Evolutionary conservation across 2,329 filamentous ascomycete genomes (phyloP).

Genomic region (Orbilia oligospora): DNA sequence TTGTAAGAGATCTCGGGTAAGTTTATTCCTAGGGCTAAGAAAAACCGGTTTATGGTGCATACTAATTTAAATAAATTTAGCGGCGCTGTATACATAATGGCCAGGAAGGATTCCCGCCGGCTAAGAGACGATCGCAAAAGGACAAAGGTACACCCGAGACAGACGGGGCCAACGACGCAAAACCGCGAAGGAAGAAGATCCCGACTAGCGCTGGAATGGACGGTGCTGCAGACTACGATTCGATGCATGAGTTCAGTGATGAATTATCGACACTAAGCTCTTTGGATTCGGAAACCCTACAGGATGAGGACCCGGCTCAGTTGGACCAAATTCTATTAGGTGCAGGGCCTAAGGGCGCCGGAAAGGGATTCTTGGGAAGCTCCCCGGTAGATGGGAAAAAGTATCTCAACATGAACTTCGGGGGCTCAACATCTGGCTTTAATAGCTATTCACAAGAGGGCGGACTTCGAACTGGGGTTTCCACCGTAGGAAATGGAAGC

Average conservation of each 20-base stretch:
- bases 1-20: constrained; percentile 60
- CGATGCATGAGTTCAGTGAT: constrained; percentile 45
- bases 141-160: constrained; percentile 51
- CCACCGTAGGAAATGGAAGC: constrained; percentile 14
- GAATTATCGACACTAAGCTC: constrained; percentile 55
- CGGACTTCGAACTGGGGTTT: constrained; percentile 33
- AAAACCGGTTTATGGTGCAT: background rate
- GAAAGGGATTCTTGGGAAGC: constrained; percentile 34
- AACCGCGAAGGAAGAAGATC: constrained; percentile 48
- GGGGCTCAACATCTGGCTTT: constrained; percentile 34
- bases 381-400: constrained; percentile 41
- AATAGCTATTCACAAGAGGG: constrained; percentile 32
- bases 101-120: constrained; percentile 58
- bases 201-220: constrained; percentile 29
- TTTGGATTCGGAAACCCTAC: constrained; percentile 43
- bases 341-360: constrained; percentile 22
- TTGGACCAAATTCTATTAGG: constrained; percentile 38
- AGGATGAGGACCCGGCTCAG: constrained; percentile 42
- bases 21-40: background rate
- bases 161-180: constrained; percentile 33
- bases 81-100: constrained; percentile 60
- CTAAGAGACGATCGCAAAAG: constrained; percentile 53
- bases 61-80: constrained; percentile 23
- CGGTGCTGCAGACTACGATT: constrained; percentile 43
- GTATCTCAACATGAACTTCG: constrained; percentile 44